Evolutionary conservation across 805 yeast species (phyloP), one percentile per base, ranked within the genome.

Genomic region (Cyberlindnera veronae): DNA sequence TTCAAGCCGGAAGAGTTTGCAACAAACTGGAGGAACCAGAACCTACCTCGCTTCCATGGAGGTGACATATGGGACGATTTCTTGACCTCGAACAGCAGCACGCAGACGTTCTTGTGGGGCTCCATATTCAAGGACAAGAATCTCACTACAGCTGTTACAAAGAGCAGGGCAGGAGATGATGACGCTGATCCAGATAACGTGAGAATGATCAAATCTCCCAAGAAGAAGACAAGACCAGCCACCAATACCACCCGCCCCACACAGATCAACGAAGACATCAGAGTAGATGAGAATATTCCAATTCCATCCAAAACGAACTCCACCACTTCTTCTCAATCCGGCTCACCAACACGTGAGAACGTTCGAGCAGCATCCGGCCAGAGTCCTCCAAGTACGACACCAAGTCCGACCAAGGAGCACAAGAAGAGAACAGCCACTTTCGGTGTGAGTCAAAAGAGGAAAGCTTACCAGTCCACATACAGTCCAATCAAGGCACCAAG

Each of bases 401-500:
- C 36, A 28, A 34, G 38, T 18, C 41, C 29, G 30, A 21, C 20
- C 38, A 45, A 30, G 36, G 45, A 34, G 9, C 30, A 34, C 27
- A 51, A 41, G 33, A 48, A 36, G 16, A 11, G n/a, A 13, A 34
- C 40, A 8, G 14, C 35, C 19, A 41, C 47, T 3, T 54, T 54
- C 37, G 58, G 58, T 10, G 49, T 51, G 12, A 47, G 55, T 19
- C 38, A 52, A 15, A 55, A 55, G 36, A 44, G 58, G 36, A 49
- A 46, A 29, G 48, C 51, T 1, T 32, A 41, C 23, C 48, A 50
- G 15, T 41, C 33, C 10, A 41, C 23, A 2, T 51, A 44, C 26
- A 53, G 55, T 6, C 58, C 60, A 1, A 50, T 55, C 15, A 55
- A 55, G 36, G 54, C 57, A 2, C 46, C 51, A 17, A 55, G 50